Conservation (phyloP, 73 alveolate genomes). For the Paramecium sonneborni region DNA sequence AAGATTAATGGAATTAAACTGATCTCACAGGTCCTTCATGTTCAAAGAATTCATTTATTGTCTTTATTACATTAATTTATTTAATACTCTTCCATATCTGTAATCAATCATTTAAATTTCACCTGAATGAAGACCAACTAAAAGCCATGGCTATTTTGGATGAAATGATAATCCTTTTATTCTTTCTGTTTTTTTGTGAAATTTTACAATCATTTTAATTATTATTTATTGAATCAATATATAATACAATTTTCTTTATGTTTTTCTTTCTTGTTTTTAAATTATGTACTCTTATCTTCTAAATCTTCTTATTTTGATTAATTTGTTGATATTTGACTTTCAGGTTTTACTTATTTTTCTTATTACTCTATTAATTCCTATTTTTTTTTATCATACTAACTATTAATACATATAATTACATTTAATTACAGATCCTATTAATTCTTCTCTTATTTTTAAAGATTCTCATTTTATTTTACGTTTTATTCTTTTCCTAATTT, state of each 20-base stretch:
- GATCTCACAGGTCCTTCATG: constrained; percentile 88
- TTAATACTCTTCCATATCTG: constrained; percentile 73
- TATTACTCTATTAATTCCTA: no score
- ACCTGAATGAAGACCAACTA: constrained; percentile 91
- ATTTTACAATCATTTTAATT: constrained; percentile 87
- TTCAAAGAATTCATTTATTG: constrained; percentile 94
- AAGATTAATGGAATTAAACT: constrained; percentile 80
- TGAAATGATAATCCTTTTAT: constrained; percentile 98
- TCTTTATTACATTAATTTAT: constrained; percentile 56
- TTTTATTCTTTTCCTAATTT: no score
- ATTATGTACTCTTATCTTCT: not conserved
- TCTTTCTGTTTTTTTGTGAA: constrained; percentile 96
- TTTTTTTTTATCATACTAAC: no score
- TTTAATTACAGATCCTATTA: no score
- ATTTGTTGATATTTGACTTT: no score
- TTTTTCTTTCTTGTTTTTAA: not conserved
- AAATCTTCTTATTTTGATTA: no score
- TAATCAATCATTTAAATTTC: constrained; percentile 97
- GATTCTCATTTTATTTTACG: no score
- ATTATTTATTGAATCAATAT: not conserved
- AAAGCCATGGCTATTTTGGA: constrained; percentile 98
- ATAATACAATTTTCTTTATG: not conserved
- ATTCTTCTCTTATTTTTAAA: no score
- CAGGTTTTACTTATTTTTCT: no score
- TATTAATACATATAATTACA: no score